A percentile compares a stretch with the other conserved stretches of the same genome.
phyloP scores from a whole-genome alignment of 2,329 filamentous ascomycete genomes.

The Dactylellina cionopaga region DNA sequence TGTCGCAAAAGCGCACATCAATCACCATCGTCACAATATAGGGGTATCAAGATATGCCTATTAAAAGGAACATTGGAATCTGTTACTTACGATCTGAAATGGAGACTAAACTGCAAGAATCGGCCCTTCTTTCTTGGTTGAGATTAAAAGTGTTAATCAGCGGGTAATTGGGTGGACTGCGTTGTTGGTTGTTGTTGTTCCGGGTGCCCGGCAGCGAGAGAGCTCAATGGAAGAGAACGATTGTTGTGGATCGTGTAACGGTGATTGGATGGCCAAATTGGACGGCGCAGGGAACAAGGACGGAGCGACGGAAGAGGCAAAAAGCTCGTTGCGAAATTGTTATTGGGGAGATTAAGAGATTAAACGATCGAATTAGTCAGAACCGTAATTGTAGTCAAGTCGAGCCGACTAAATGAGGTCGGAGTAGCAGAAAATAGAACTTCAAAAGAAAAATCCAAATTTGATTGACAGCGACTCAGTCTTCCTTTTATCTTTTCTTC shows the following conservation, averaged over 20 bases:
- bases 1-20: slow-evolving; percentile 15
- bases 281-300: slow-evolving; percentile 6
- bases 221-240: slow-evolving; percentile 16
- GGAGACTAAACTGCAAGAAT: background rate
- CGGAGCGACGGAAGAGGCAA: slow-evolving; percentile 28
- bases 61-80: slow-evolving; percentile 14
- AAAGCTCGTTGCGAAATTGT: background rate
- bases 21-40: slow-evolving; percentile 10
- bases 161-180: background rate
- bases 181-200: background rate
- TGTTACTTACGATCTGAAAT: slow-evolving; percentile 22
- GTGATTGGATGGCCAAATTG: slow-evolving; percentile 30
- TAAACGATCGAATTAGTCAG: no score
- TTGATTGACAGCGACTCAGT: background rate
- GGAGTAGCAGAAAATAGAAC: background rate
- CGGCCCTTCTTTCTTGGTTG: background rate
- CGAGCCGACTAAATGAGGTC: background rate
- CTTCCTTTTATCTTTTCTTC: slow-evolving; percentile 24
- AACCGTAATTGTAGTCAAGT: no score
- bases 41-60: slow-evolving; percentile 1
- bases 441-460: background rate
- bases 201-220: slow-evolving; percentile 2
- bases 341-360: slow-evolving; percentile 9
- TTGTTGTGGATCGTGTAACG: slow-evolving; percentile 10
- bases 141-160: slow-evolving; percentile 35